A percentile compares a stretch with the other conserved stretches of the same genome.
These are phyloP conservation scores for Lactifluus pinguis DNA, from an alignment of 768 basidiomycete species.

Conservation along the genomic window DNA sequence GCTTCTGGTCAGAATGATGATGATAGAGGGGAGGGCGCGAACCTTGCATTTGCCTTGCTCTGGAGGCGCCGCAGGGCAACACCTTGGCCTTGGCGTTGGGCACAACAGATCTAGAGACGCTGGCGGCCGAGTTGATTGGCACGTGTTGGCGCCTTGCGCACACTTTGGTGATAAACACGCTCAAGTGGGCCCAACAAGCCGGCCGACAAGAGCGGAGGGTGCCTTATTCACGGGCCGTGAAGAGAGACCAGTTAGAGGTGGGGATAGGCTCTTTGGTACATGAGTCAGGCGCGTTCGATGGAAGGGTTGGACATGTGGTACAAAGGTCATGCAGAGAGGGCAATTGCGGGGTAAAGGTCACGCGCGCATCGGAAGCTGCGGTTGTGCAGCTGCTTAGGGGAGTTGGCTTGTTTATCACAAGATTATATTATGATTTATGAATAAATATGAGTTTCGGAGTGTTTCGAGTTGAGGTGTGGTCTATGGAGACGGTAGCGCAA, in stretches of 20 bases:
- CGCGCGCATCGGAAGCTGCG: not conserved
- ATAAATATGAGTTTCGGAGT: not conserved
- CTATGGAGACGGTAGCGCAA: not conserved
- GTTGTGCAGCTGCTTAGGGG: not conserved
- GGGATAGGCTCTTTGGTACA: not conserved
- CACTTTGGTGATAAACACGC: not conserved
- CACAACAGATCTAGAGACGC: too few relatives aligned
- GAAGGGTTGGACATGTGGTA: not conserved
- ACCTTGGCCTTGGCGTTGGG: not conserved
- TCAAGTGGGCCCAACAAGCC: not conserved
- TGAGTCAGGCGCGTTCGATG: not conserved
- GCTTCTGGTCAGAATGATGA: not conserved
- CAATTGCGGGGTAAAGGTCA: not conserved
- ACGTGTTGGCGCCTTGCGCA: not conserved
- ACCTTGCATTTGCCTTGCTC: not conserved
- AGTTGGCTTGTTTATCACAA: not conserved
- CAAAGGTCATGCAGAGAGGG: not conserved
- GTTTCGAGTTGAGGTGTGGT: not conserved
- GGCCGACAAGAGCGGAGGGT: conserved; percentile 8
- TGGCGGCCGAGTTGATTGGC: not conserved
- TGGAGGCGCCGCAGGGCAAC: not conserved
- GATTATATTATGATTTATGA: not conserved
- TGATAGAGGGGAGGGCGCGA: not conserved
- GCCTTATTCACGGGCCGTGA: not conserved
- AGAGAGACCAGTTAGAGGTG: not conserved